A percentile compares a stretch with the other conserved stretches of the same genome.
phyloP scores from a whole-genome alignment of 148 eudicot species.

The Nepenthes mirabilis region DNA sequence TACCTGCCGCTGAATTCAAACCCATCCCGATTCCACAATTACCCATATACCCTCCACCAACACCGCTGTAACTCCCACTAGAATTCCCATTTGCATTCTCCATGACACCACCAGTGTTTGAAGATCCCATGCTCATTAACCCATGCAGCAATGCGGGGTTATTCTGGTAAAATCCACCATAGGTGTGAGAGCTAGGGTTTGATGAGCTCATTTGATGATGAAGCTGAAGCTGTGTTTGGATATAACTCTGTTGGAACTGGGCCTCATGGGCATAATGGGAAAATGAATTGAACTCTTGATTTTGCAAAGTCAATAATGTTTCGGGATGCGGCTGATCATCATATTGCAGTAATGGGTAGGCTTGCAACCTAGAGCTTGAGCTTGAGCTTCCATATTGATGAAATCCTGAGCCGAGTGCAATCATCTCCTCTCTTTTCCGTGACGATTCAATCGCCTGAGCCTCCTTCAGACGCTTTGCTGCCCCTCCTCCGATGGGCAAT shows the following conservation, averaged over 20 bases:
- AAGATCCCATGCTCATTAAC: constrained; percentile 48
- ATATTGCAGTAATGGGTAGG: constrained; percentile 50
- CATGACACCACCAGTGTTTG: constrained; percentile 22
- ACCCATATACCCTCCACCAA: constrained; percentile 20
- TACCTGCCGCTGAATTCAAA: constrained; percentile 19
- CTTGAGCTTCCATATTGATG: not conserved
- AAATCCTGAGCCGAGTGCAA: constrained; percentile 26
- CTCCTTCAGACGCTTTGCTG: constrained; percentile 85
- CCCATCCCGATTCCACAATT: constrained; percentile 21
- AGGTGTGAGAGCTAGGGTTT: constrained; percentile 22
- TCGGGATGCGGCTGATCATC: constrained; percentile 21
- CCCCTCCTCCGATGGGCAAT: constrained; percentile 92
- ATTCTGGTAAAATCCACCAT: constrained; percentile 20
- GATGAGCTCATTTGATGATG: constrained; percentile 22
- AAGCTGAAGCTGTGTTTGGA: constrained; percentile 45
- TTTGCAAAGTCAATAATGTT: constrained; percentile 50
- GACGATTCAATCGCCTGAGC: constrained; percentile 88
- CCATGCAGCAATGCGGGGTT: constrained; percentile 77
- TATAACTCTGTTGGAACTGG: constrained; percentile 30
- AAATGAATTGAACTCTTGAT: constrained; percentile 22
- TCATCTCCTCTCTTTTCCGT: constrained; percentile 68
- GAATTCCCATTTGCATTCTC: constrained; percentile 47
- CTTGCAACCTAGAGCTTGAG: not conserved
- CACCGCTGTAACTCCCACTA: constrained; percentile 42
- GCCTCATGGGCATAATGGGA: constrained; percentile 25